Evolutionary conservation across 106 monocot genomes (phyloP), one percentile per base, ranked within the genome.

Genomic region (Dactylorhiza incarnata): DNA sequence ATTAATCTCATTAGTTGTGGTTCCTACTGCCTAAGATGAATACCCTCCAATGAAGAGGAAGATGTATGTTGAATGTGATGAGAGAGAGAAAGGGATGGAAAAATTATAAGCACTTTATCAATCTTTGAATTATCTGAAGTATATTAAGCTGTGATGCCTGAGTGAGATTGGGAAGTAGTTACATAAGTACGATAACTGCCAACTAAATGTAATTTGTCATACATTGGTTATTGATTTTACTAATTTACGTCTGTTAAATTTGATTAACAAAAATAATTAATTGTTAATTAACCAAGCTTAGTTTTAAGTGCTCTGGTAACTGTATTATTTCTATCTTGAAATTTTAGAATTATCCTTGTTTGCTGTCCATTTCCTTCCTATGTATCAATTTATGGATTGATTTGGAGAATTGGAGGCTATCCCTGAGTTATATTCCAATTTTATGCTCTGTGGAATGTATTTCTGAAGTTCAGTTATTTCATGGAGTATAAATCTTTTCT

Each of bases 221-320:
- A n/a, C n/a, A n/a, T n/a, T n/a, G n/a, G n/a, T n/a, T n/a, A n/a
- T n/a, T n/a, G n/a, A n/a, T n/a, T 29, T 29, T 2, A 29, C 29
- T 29, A 29, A 29, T 29, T 29, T 29, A 29, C 29, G 29, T 29
- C 0, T 29, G 29, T 11, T 10, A 65, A 65, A 12, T 65, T 65
- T 65, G 26, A 29, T 65, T 65, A 65, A 19, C 65, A 65, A 65
- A 7, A 24, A 65, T 65, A 65, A 65, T 65, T 65, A 29, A 3
- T 25, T 11, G 12, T 65, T 65, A 65, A 65, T 65, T 24, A 65
- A 65, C 25, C 12, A 13, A 65, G 65, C 16, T 61, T 65, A 29
- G 25, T 29, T 65, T 65, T 24, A 26, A 65, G 26, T 65, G 65
- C 26, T 61, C 25, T 10, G 65, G 65, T 14, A 65, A 29, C 23